Conservation (phyloP, 495 filamentous ascomycete species). For the Pseudomonodictys pantanalensis region DNA sequence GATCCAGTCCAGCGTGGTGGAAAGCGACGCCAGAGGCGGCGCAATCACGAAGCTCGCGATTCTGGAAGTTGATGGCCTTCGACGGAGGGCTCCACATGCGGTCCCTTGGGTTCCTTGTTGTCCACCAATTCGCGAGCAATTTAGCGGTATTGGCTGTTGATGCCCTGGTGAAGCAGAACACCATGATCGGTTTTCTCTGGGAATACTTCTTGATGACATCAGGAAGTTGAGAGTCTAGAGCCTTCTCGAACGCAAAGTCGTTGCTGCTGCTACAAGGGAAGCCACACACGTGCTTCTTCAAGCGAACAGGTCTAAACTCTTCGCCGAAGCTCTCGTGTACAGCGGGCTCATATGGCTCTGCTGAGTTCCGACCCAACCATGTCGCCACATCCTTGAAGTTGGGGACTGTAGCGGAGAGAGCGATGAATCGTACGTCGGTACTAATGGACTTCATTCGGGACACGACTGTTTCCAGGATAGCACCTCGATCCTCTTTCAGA, state of each 20-base stretch:
- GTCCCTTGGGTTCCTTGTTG: conserved; percentile 51
- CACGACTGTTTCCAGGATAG: conserved; percentile 91
- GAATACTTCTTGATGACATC: conserved; percentile 75
- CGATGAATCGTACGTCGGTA: conserved; percentile 83
- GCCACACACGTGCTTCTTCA: conserved; percentile 85
- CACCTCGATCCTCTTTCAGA: conserved; percentile 82
- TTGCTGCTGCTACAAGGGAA: conserved; percentile 62
- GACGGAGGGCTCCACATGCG: conserved; percentile 67
- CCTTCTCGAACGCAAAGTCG: conserved; percentile 84
- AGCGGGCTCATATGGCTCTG: conserved; percentile 66
- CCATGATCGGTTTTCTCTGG: conserved; percentile 78
- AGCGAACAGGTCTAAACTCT: conserved; percentile 81
- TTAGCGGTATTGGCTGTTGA: conserved; percentile 75
- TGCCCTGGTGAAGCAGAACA: conserved; percentile 87
- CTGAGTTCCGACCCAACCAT: conserved; percentile 82
- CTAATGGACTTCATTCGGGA: conserved; percentile 95
- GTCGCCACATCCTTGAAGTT: conserved; percentile 87
- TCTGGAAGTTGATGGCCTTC: conserved; percentile 53
- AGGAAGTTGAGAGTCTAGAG: conserved; percentile 71
- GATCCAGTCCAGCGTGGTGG: conserved; percentile 85
- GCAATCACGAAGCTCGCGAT: conserved; percentile 61
- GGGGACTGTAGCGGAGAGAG: conserved; percentile 88
- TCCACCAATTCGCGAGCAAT: conserved; percentile 66
- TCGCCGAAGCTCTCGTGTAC: conserved; percentile 80
- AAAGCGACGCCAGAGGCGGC: conserved; percentile 77